These are phyloP conservation scores for Letharia lupina DNA, from an alignment of 495 filamentous ascomycete species.

Conservation along the genomic window DNA sequence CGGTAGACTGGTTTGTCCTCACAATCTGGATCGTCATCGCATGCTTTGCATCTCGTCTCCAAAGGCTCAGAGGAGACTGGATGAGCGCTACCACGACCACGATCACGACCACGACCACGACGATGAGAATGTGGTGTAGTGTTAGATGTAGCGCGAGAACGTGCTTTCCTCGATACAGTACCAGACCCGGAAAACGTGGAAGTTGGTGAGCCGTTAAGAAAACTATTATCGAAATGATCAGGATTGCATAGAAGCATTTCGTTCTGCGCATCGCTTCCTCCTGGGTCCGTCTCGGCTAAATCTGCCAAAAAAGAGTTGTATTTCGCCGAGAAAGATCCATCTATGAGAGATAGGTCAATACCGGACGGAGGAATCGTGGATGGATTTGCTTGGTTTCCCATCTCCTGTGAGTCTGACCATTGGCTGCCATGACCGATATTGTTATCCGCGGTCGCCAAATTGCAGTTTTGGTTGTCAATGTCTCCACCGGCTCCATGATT, in stretches of 20 bases:
- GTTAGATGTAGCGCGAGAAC: neutral
- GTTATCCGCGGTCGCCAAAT: neutral
- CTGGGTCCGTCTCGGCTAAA: neutral
- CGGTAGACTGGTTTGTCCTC: neutral
- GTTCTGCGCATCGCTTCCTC: neutral
- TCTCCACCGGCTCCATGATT: neutral
- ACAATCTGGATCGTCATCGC: neutral
- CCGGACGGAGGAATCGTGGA: neutral
- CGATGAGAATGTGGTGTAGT: neutral
- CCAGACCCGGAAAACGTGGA: neutral
- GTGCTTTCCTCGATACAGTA: neutral
- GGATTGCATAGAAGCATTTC: neutral
- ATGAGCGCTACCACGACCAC: too few species aligned
- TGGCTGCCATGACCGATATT: neutral
- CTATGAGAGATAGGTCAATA: neutral
- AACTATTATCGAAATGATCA: neutral
- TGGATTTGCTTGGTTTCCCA: neutral
- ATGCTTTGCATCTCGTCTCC: neutral
- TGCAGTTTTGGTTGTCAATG: neutral
- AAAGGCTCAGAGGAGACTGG: neutral
- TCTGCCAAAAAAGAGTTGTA: neutral
- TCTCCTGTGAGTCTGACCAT: neutral
- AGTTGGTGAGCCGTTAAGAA: neutral
- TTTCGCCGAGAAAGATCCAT: neutral
- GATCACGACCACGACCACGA: neutral